Base-by-base conservation (phyloP, 768 basidiomycete genomes). In the Kwoniella sp. region DNA sequence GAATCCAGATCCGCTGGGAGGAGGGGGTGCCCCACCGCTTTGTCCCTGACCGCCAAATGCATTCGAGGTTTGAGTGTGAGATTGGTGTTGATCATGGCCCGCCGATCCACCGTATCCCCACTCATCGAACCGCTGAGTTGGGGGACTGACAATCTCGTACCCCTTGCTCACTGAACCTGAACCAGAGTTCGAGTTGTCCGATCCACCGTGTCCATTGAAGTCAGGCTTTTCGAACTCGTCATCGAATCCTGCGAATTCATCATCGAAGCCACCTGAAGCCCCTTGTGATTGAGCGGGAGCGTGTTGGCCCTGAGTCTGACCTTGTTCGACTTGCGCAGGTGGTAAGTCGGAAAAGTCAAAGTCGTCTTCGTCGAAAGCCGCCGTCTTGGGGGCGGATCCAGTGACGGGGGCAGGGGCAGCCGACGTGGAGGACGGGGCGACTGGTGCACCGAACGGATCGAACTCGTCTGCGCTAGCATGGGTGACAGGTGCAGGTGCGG, bases 201-300 rank as follows among this genome's bases (percentile, higher is more conserved):
- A 56, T 8, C 58, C 59, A 13, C 57, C 63, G 24, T 68, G 59
- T 5, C 60, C 58, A 36, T 61, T 64, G 13, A 60, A 59, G n/a
- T 72, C 46, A 1, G 60, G 44, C 13, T 67, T 71, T 24, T 70
- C 68, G 53, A 83, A 82, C 22, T 81, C 80, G 40, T 80, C 79
- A 55, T 79, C 80, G 44, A 82, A 81, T 7, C 60, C 70, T 26
- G 71, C 70, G 60, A 80, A 81, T 44, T 78, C 78, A 37, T 78
- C 78, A 53, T 79, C 79, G 55, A 80, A 79, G n/a, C 71, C 64
- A 7, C 40, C 24, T 21, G 55, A 22, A 21, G 57, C 48, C 1
- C n/a, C 44, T 21, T 15, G 36, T 25, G 56, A 19, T 10, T 27
- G 17, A 5, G 27, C 37, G 55, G 55, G 26, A 52, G 44, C 25